These are phyloP conservation scores for Eimeria necatrix DNA, from an alignment of 169 alveolate species.

Conservation along the genomic window DNA sequence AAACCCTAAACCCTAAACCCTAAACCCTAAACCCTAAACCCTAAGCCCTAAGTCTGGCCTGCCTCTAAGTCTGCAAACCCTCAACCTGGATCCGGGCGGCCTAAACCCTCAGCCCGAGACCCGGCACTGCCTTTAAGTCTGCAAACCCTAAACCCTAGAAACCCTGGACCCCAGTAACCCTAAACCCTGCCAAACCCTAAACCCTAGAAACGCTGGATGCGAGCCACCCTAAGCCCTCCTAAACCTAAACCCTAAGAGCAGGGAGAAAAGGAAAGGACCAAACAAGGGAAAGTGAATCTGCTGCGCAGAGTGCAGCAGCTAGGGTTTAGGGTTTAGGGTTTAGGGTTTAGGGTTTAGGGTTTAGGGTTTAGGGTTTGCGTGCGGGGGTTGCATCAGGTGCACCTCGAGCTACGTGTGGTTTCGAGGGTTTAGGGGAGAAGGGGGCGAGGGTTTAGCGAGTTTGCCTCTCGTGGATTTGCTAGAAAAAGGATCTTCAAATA, in stretches of 20 bases:
- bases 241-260: too few species aligned
- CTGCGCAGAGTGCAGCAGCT: too few species aligned
- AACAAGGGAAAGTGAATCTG: too few species aligned
- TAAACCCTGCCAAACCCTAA: too few species aligned
- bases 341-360: background rate
- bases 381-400: conserved; percentile 47
- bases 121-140: too few species aligned
- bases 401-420: conserved; percentile 74
- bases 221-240: too few species aligned
- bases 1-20: background rate
- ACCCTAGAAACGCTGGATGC: too few species aligned
- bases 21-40: background rate
- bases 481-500: conserved; percentile 15
- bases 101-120: too few species aligned
- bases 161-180: too few species aligned
- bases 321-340: background rate
- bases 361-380: background rate
- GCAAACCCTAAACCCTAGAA: too few species aligned
- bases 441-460: background rate
- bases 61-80: background rate
- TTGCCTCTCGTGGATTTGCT: background rate
- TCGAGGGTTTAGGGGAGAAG: background rate
- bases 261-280: too few species aligned
- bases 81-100: background rate
- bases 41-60: background rate